These are phyloP conservation scores for Epichloe gansuensis DNA, from an alignment of 2,329 filamentous ascomycete genomes.

Conservation along the genomic window DNA sequence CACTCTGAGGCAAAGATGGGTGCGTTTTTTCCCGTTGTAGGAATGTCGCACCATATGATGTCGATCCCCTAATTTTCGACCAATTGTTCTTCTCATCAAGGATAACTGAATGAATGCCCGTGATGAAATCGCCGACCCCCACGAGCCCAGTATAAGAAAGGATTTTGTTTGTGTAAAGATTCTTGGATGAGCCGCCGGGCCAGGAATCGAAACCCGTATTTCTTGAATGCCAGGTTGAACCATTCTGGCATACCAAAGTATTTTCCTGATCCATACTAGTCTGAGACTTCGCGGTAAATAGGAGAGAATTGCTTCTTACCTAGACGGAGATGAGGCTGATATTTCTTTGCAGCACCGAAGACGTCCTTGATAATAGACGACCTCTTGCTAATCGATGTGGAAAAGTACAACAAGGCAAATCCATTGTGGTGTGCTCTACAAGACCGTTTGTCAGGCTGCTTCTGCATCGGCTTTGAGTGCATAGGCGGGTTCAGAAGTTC, in stretches of 20 bases:
- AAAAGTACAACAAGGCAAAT: conserved; percentile 27
- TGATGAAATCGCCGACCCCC: conserved; percentile 25
- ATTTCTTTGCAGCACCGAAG: conserved; percentile 19
- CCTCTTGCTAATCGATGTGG: conserved; percentile 20
- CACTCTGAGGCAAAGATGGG: conserved; percentile 17
- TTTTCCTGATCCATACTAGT: conserved; percentile 19
- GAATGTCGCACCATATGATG: conserved; percentile 36
- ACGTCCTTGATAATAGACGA: conserved; percentile 23
- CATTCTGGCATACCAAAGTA: conserved; percentile 38
- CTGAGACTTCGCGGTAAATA: too few species aligned
- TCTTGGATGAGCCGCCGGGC: conserved; percentile 19
- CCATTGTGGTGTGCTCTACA: conserved; percentile 34
- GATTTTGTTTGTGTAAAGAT: conserved; percentile 26
- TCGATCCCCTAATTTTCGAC: conserved; percentile 29
- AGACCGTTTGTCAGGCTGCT: too few species aligned
- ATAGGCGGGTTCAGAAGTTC: not conserved
- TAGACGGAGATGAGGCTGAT: conserved; percentile 1
- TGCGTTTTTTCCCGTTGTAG: not conserved
- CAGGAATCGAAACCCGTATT: conserved; percentile 22
- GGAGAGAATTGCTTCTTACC: not conserved
- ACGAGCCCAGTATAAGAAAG: conserved; percentile 29
- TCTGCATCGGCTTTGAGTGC: too few species aligned
- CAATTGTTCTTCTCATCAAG: conserved; percentile 27
- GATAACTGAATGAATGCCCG: conserved; percentile 29
- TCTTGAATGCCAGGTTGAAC: conserved; percentile 31